Conservation (phyloP, 108 stramenopile species). For the Parietichytrium sp. region DNA sequence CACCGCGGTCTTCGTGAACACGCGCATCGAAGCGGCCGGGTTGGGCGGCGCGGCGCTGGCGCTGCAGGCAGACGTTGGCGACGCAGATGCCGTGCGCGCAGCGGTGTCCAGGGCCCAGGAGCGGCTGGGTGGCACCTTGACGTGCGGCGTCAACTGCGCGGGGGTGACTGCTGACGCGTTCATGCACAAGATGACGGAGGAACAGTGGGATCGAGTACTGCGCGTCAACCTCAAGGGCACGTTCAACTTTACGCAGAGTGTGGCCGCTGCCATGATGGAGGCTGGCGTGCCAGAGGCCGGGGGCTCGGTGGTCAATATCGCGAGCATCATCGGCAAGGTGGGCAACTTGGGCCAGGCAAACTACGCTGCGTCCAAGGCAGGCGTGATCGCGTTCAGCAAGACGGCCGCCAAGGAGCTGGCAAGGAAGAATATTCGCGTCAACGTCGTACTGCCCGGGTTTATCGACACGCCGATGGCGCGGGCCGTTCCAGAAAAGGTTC, state of each 20-base stretch:
- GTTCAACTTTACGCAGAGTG: conserved; percentile 60
- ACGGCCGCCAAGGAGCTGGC: conserved; percentile 86
- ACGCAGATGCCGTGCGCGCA: conserved; percentile 55
- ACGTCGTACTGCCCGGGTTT: conserved; percentile 82
- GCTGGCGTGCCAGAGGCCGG: background rate
- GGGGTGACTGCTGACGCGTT: conserved; percentile 73
- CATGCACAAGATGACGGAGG: conserved; percentile 57
- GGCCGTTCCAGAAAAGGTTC: conserved; percentile 63
- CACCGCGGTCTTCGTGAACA: background rate
- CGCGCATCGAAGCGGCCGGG: background rate
- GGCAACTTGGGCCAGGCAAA: conserved; percentile 85
- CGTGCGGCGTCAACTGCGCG: conserved; percentile 66
- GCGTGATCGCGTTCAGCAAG: conserved; percentile 81
- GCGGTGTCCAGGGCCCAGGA: conserved; percentile 52
- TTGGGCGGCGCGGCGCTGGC: conserved; percentile 24
- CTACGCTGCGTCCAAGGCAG: conserved; percentile 89
- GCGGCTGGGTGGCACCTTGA: conserved; percentile 51
- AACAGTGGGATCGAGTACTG: conserved; percentile 59
- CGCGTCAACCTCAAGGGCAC: conserved; percentile 62
- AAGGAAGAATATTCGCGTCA: conserved; percentile 72
- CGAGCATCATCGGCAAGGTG: conserved; percentile 66
- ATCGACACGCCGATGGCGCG: conserved; percentile 84
- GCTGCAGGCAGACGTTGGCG: conserved; percentile 60
- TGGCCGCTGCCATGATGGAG: conserved; percentile 47
- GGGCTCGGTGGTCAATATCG: conserved; percentile 72